Conservation (phyloP, 257 asterid species). For the Solanum piurae region DNA sequence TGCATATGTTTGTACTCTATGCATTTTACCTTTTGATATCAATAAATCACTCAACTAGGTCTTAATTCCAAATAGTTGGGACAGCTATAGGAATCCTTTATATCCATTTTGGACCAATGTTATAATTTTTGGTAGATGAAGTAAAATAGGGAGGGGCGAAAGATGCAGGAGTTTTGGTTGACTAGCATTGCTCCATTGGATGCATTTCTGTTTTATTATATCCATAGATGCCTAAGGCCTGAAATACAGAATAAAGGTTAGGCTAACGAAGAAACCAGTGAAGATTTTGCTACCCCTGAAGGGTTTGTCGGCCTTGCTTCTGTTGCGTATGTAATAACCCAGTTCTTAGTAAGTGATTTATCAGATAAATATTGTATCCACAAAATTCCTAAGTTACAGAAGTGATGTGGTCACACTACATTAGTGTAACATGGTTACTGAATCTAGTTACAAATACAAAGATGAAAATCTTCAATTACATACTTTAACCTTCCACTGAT, state of each 20-base stretch:
- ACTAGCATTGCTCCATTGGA: not conserved
- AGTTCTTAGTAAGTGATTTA: not conserved
- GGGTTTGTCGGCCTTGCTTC: not conserved
- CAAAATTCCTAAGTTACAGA: not conserved
- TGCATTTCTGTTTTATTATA: not conserved
- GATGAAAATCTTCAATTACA: not conserved
- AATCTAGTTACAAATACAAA: not conserved
- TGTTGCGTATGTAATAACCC: not conserved
- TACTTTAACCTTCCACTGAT: not conserved
- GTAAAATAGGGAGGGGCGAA: not conserved
- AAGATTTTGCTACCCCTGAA: not conserved
- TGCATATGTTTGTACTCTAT: not conserved
- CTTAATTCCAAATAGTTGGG: not conserved
- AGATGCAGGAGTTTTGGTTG: not conserved
- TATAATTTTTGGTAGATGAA: not conserved
- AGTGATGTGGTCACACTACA: not conserved
- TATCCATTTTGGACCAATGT: not conserved
- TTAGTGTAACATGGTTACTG: not conserved
- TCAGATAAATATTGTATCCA: not conserved
- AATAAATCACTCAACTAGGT: not conserved
- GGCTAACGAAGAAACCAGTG: not conserved
- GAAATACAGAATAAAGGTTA: not conserved
- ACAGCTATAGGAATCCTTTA: not conserved
- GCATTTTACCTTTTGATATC: not conserved
- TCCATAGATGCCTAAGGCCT: not conserved